Conservation (phyloP, 1,284 basidiomycete genomes). For the Termitomyces sp. region DNA sequence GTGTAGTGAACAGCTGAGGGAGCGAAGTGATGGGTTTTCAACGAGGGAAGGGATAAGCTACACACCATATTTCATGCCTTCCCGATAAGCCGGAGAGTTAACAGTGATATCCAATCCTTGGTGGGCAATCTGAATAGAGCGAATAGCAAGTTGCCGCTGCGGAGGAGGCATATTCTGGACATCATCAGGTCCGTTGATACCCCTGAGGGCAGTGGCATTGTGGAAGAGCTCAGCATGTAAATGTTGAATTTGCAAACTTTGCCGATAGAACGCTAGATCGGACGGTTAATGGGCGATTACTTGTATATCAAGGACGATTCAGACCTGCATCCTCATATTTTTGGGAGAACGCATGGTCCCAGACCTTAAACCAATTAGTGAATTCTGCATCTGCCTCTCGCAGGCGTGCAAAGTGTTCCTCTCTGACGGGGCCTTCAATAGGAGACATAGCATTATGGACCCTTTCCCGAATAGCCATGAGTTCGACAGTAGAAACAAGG, state of each 20-base stretch:
- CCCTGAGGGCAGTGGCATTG: constrained; percentile 71
- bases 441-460: constrained; percentile 68
- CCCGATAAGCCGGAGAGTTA: constrained; percentile 76
- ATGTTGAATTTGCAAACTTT: constrained; percentile 77
- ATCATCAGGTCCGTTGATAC: constrained; percentile 73
- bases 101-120: constrained; percentile 70
- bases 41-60: constrained; percentile 8
- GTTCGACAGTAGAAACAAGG: constrained; percentile 87
- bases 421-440: constrained; percentile 62
- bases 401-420: constrained; percentile 60
- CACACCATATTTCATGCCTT: constrained; percentile 84
- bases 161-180: constrained; percentile 67
- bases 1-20: constrained; percentile 78
- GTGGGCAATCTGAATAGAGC: constrained; percentile 66
- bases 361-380: constrained; percentile 65
- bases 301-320: constrained; percentile 17
- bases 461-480: constrained; percentile 76
- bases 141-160: constrained; percentile 65
- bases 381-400: constrained; percentile 65
- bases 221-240: constrained; percentile 77
- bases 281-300: constrained; percentile 8
- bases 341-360: constrained; percentile 76
- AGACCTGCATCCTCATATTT: constrained; percentile 77
- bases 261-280: constrained; percentile 68
- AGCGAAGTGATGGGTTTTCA: constrained; percentile 12